Conservation (phyloP, 2,329 filamentous ascomycete genomes). For the Penicillium corylophilum region DNA sequence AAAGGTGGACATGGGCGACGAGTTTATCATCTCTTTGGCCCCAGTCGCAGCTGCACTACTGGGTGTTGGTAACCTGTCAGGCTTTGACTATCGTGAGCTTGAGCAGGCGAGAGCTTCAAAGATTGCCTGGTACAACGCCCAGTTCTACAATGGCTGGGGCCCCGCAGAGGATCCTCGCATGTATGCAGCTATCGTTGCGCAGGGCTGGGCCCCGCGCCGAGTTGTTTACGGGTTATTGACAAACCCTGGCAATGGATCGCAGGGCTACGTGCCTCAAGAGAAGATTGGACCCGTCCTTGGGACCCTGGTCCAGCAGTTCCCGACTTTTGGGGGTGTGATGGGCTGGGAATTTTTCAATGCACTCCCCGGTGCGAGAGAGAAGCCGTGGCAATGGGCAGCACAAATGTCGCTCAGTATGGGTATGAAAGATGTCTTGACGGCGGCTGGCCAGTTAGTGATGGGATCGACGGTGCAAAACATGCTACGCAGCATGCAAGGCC, state of each 20-base stretch:
- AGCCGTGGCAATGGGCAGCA: constrained; percentile 77
- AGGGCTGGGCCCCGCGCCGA: constrained; percentile 70
- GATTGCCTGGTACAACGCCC: constrained; percentile 83
- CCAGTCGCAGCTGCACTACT: constrained; percentile 77
- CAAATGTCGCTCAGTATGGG: constrained; percentile 58
- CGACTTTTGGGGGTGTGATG: constrained; percentile 80
- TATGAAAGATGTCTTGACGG: constrained; percentile 40
- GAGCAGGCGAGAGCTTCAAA: constrained; percentile 65
- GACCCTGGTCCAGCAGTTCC: constrained; percentile 59
- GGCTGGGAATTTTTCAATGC: constrained; percentile 96
- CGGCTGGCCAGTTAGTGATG: constrained; percentile 30
- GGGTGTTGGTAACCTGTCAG: constrained; percentile 64
- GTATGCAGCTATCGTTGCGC: constrained; percentile 44
- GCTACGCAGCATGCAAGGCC: constrained; percentile 28
- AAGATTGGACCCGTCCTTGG: constrained; percentile 58
- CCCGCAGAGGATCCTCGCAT: constrained; percentile 54
- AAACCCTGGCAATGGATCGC: constrained; percentile 68
- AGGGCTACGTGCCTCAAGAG: constrained; percentile 62
- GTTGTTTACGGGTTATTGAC: constrained; percentile 81
- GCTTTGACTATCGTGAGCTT: constrained; percentile 75
- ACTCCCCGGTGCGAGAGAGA: constrained; percentile 59
- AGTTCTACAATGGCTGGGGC: constrained; percentile 93
- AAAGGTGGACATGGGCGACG: constrained; percentile 49
- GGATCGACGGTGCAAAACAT: constrained; percentile 31
- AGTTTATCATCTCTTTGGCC: constrained; percentile 76